Evolutionary conservation across 768 basidiomycete species (phyloP), one percentile per base, ranked within the genome.

Genomic region (Trametes elegans): DNA sequence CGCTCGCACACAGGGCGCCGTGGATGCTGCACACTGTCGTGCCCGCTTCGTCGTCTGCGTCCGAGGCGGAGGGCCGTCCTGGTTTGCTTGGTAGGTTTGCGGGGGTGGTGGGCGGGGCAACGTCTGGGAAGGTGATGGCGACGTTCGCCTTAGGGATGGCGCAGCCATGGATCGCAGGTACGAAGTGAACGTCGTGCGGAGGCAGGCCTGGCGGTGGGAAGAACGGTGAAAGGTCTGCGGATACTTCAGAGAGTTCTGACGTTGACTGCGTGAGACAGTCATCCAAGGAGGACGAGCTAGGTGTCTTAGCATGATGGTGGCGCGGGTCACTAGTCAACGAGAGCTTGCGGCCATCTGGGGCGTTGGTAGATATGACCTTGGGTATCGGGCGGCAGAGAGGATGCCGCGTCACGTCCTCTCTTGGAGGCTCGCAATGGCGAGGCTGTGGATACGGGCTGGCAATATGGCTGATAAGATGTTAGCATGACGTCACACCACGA

Each of bases 301-400:
- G 7, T 3, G 46, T 16, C 1, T 5, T 24, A 36, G 21, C 2
- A 11, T 16, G 35, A 7, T 5, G 29, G 1, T 0, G 21, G 14
- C 10, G n/a, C 18, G 18, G 11, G 13, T 5, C 13, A 31, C 34
- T 7, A 21, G 6, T 7, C 5, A 18, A 23, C 24, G n/a, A n/a
- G n/a, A n/a, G n/a, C n/a, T n/a, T n/a, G n/a, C n/a, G n/a, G n/a
- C n/a, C n/a, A n/a, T n/a, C n/a, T 29, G 19, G 8, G 36, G 23
- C 13, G 24, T n/a, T 3, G 41, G 23, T 23, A 29, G 9, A n/a
- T 27, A 14, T 16, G 36, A 7, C 8, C 10, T 62, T 0, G 78
- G 78, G 19, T n/a, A 79, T 70, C 0, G 75, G 76, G 5, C 75
- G 71, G 41, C 78, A 79, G 42, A 79, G 52, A 3, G 69, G 64